Conservation (phyloP, 176 grass and related monocot species). For the Typha latifolia region DNA sequence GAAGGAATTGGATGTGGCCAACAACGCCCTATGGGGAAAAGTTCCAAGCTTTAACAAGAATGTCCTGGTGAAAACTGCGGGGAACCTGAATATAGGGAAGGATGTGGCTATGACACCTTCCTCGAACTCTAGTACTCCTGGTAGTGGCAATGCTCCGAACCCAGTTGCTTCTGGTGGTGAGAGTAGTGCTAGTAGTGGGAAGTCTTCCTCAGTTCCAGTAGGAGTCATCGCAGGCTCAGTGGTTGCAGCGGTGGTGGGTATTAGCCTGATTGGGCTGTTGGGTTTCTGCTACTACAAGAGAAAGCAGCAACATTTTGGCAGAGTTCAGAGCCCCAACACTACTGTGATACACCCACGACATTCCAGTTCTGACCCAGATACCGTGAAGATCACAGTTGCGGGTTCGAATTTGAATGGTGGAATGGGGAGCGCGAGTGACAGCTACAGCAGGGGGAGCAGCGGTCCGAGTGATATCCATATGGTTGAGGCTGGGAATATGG, state of each 20-base stretch:
- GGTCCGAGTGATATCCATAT: slow-evolving; percentile 59
- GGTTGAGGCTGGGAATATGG: slow-evolving; percentile 86
- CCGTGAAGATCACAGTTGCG: slow-evolving; percentile 72
- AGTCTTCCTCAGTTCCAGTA: slow-evolving; percentile 24
- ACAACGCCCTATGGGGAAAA: slow-evolving; percentile 63
- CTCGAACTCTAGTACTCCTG: slow-evolving; percentile 2
- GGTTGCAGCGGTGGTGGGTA: slow-evolving; percentile 31
- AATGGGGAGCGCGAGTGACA: slow-evolving; percentile 29
- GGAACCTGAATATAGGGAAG: slow-evolving; percentile 68
- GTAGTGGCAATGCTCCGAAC: not conserved
- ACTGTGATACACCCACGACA: slow-evolving; percentile 70
- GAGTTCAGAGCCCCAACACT: slow-evolving; percentile 76
- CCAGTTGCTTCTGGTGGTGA: not conserved
- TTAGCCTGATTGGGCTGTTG: slow-evolving; percentile 41
- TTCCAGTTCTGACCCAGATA: slow-evolving; percentile 72
- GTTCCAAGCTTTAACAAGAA: slow-evolving; percentile 45
- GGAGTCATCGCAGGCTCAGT: slow-evolving; percentile 58
- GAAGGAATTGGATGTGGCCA: slow-evolving; percentile 43
- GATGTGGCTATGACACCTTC: slow-evolving; percentile 18
- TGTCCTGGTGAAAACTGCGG: slow-evolving; percentile 26
- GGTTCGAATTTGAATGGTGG: slow-evolving; percentile 32
- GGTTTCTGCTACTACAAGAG: slow-evolving; percentile 75
- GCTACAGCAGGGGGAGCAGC: slow-evolving; percentile 39
- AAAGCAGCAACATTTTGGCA: slow-evolving; percentile 53
- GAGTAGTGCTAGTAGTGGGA: slow-evolving; percentile 4